Evolutionary conservation across 441 rosid species (phyloP).

Genomic region (Melastoma candidum): DNA sequence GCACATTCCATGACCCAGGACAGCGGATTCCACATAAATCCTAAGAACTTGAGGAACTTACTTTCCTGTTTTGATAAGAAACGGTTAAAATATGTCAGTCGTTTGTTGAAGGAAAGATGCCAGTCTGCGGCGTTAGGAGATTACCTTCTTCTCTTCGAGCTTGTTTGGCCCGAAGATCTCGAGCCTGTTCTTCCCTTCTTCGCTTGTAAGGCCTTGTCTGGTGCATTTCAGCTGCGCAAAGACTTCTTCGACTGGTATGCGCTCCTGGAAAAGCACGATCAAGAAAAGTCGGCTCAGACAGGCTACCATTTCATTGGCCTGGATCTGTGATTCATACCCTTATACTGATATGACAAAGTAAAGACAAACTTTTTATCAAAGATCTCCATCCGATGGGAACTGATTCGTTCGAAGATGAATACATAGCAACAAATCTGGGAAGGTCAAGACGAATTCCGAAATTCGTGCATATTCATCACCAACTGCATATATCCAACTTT

Average conservation of each 20-base stretch:
- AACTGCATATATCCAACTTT: too few species aligned
- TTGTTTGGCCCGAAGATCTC: constrained; percentile 49
- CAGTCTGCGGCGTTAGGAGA: neutral
- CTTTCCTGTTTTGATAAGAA: constrained; percentile 20
- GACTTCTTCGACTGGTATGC: constrained; percentile 45
- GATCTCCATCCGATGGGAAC: too few species aligned
- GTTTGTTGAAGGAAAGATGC: neutral
- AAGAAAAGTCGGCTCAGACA: neutral
- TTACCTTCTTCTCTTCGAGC: constrained; percentile 51
- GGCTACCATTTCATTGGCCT: too few species aligned
- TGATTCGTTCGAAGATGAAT: too few species aligned
- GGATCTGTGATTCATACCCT: too few species aligned
- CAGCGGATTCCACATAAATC: constrained; percentile 68
- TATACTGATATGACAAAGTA: too few species aligned
- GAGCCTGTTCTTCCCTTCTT: constrained; percentile 42
- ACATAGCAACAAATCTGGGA: too few species aligned
- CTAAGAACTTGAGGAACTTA: constrained; percentile 29
- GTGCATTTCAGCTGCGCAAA: constrained; percentile 42
- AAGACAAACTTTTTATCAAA: too few species aligned
- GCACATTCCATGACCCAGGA: constrained; percentile 65
- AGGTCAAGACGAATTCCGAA: too few species aligned
- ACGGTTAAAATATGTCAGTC: constrained; percentile 1
- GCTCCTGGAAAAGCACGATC: constrained; percentile 25
- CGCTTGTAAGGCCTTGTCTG: constrained; percentile 36
- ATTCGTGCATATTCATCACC: too few species aligned